Conservation (phyloP, 106 monocot genomes). For the Apostasia shenzhenica region DNA sequence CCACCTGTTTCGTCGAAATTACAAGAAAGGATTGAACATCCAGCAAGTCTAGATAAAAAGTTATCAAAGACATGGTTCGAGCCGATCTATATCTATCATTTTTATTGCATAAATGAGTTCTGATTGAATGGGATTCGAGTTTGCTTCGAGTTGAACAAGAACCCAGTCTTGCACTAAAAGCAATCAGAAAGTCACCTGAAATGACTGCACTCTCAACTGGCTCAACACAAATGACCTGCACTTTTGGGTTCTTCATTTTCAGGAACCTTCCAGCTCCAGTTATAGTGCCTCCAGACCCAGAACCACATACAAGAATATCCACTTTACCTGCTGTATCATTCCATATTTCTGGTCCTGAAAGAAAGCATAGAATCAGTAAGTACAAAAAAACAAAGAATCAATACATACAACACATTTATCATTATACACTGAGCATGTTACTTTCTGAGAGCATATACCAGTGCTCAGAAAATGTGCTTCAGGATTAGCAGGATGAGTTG, state of each 20-base stretch:
- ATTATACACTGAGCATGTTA: too few relatives aligned
- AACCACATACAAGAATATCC: slow-evolving; percentile 64
- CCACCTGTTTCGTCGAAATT: slow-evolving; percentile 30
- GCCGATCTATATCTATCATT: too few relatives aligned
- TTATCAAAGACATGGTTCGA: too few relatives aligned
- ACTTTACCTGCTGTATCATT: slow-evolving; percentile 86
- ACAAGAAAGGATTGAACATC: too few relatives aligned
- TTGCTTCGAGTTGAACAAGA: too few relatives aligned
- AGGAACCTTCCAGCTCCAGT: slow-evolving; percentile 63
- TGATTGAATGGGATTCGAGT: too few relatives aligned
- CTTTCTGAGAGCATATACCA: slow-evolving; percentile 20
- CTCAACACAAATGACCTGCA: slow-evolving; percentile 83
- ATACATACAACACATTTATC: too few relatives aligned
- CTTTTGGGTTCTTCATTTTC: slow-evolving; percentile 61
- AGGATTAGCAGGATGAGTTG: slow-evolving; percentile 66
- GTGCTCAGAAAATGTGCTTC: slow-evolving; percentile 77
- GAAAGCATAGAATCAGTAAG: background rate
- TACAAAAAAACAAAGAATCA: too few relatives aligned
- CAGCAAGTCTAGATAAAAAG: too few relatives aligned
- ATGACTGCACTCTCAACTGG: slow-evolving; percentile 73
- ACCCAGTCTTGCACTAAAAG: background rate
- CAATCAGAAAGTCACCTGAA: slow-evolving; percentile 40
- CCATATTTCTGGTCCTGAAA: slow-evolving; percentile 91
- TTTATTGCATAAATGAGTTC: too few relatives aligned
- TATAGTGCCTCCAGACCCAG: slow-evolving; percentile 80